phyloP scores from a whole-genome alignment of 2,329 filamentous ascomycete species.

The Capronia coronata region DNA sequence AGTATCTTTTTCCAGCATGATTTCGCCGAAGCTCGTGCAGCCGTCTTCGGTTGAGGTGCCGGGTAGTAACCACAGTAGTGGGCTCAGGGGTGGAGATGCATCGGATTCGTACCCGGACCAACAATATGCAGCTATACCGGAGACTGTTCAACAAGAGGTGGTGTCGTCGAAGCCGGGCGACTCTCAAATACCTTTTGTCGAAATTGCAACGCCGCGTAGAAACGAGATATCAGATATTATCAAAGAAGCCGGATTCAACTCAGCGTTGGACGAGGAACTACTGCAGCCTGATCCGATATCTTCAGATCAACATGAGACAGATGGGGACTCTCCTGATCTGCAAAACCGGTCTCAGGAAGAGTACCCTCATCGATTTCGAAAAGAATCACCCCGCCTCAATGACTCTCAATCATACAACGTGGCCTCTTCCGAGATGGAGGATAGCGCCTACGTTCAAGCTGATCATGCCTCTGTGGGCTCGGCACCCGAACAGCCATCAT shows the following conservation, averaged over 20 bases:
- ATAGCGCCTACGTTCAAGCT: background rate
- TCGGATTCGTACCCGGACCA: slow-evolving; percentile 7
- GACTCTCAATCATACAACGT: background rate
- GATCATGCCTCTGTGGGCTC: background rate
- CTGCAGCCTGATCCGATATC: slow-evolving; percentile 11
- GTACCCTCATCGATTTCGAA: slow-evolving; percentile 8
- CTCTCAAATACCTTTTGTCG: background rate
- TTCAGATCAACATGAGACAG: background rate
- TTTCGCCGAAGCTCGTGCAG: slow-evolving; percentile 60
- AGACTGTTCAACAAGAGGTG: slow-evolving; percentile 15
- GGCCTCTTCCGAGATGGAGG: slow-evolving; percentile 7
- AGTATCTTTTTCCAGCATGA: slow-evolving; percentile 56
- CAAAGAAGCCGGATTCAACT: slow-evolving; percentile 45
- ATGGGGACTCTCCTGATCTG: background rate
- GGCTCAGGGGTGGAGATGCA: slow-evolving; percentile 12
- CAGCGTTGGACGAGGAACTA: slow-evolving; percentile 39
- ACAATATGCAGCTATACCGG: slow-evolving; percentile 16
- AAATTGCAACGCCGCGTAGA: slow-evolving; percentile 34
- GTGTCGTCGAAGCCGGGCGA: background rate
- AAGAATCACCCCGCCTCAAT: slow-evolving; percentile 7
- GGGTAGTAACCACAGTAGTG: slow-evolving; percentile 22
- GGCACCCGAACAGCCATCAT: slow-evolving; percentile 7
- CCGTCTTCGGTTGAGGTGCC: slow-evolving; percentile 29
- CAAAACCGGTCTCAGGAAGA: background rate
- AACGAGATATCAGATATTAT: slow-evolving; percentile 43